A percentile compares a stretch with the other conserved stretches of the same genome.
Evolutionary conservation across 805 yeast genomes (phyloP).

Genomic region (Candida sanyiensis): DNA sequence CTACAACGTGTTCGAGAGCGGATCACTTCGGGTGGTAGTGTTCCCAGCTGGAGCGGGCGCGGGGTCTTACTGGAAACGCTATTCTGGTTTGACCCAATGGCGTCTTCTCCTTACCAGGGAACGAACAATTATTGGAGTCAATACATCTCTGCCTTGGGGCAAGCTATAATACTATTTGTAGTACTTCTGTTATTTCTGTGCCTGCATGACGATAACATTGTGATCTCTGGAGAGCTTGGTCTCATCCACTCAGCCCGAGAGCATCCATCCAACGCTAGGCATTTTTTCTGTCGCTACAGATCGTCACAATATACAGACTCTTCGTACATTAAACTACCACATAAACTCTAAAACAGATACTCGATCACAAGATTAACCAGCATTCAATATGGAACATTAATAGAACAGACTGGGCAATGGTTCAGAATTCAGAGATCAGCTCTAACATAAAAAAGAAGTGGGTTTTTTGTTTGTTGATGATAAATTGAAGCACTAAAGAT

Average conservation of each 20-base stretch:
- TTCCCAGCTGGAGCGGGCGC: conserved; percentile 32
- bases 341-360: conserved; percentile 7
- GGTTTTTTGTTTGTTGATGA: conserved; percentile 7
- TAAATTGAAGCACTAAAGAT: conserved; percentile 6
- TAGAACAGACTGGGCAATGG: conserved; percentile 3
- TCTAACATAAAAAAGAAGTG: conserved; percentile 4
- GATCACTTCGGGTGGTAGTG: conserved; percentile 13
- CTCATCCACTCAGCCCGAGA: background rate
- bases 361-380: conserved; percentile 6
- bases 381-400: background rate
- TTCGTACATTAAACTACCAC: conserved; percentile 11
- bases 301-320: conserved; percentile 24
- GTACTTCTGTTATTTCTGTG: too few relatives aligned
- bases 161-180: background rate
- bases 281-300: background rate
- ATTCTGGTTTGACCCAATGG: conserved; percentile 21
- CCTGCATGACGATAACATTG: too few relatives aligned
- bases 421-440: conserved; percentile 3
- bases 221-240: background rate
- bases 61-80: conserved; percentile 14
- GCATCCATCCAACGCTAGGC: background rate
- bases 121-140: conserved; percentile 22
- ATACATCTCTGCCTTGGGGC: background rate
- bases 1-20: conserved; percentile 27
- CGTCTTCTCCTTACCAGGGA: conserved; percentile 34